Evolutionary conservation across 2,329 filamentous ascomycete species (phyloP).

Genomic region (Fusarium devonianum): DNA sequence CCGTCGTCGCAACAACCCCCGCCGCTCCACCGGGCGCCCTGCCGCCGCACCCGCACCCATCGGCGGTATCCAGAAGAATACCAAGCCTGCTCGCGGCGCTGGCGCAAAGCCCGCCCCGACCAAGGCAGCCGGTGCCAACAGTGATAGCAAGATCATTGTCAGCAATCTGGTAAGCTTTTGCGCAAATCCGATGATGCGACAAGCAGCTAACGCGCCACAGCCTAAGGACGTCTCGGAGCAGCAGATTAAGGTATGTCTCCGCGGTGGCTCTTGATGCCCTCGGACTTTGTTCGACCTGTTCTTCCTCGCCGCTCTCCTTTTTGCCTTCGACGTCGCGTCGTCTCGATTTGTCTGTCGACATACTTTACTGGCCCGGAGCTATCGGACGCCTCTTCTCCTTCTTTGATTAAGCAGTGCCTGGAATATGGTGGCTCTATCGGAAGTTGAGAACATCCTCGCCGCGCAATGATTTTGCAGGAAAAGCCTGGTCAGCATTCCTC

Average conservation of each 20-base stretch:
- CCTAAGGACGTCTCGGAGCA: constrained; percentile 94
- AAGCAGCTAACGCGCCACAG: constrained; percentile 64
- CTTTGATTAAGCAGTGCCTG: constrained; percentile 40
- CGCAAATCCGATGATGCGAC: neutral
- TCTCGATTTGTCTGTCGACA: constrained; percentile 29
- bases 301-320: constrained; percentile 50
- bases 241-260: constrained; percentile 99
- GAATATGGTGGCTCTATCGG: constrained; percentile 47
- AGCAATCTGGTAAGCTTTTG: constrained; percentile 85
- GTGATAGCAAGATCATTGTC: constrained; percentile 96
- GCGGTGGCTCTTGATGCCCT: constrained; percentile 72
- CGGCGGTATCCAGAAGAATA: constrained; percentile 85
- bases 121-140: constrained; percentile 66
- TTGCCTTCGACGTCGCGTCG: constrained; percentile 43
- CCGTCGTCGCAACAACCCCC: constrained; percentile 59
- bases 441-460: constrained; percentile 68
- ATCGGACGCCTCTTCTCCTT: constrained; percentile 46
- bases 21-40: constrained; percentile 59
- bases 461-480: constrained; percentile 53
- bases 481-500: constrained; percentile 61
- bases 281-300: constrained; percentile 73
- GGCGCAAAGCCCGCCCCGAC: constrained; percentile 68
- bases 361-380: constrained; percentile 34
- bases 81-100: constrained; percentile 66
- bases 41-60: constrained; percentile 72